Evolutionary conservation across 2,329 filamentous ascomycete species (phyloP), one percentile per base, ranked within the genome.

Genomic region (Fusarium sp.): DNA sequence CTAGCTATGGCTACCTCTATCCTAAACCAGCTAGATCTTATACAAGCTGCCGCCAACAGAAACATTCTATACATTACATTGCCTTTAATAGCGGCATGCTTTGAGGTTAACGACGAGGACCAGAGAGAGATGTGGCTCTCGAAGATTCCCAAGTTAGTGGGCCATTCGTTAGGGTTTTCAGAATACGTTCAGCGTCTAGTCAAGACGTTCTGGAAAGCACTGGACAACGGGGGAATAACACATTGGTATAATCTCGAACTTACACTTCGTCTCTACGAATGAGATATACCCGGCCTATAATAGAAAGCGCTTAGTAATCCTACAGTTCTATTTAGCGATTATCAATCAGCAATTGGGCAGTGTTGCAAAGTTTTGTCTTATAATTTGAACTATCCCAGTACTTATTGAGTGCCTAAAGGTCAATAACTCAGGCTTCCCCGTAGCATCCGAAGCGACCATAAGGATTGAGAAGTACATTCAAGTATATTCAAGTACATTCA

Each of bases 21-120:
- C 26, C 57, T 77, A 21, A 56, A 48, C 0, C 69, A 75, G 33
- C 63, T 77, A 9, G 67, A 73, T 21, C 66, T 72, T 56, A 71
- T 72, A 18, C 33, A 33, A 28, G 9, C 58, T 15, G 58, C 58
- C n/a, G 57, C 58, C 8, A 39, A 50, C 13, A 49, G 31, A n/a
- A 44, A 28, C 3, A 44, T 57, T 20, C 6, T 57, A 8, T 57
- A 44, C 9, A 50, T 43, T 4, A 20, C 52, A 18, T 13, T 62
- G 2, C 58, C 58, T 8, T 12, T 62, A 16, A 47, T 73, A 1
- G 65, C 71, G 15, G 75, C 75, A 8, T 74, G 74, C 28, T 55
- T 76, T 38, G 75, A 77, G 37, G 35, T 76, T 1, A 41, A 63
- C 3, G 55, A 63, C 16, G 29, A 62, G 6, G 43, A 20, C 12